A percentile compares a stretch with the other conserved stretches of the same genome.
Evolutionary conservation across 2,329 filamentous ascomycete species (phyloP).

Genomic region (Xylaria sp.): DNA sequence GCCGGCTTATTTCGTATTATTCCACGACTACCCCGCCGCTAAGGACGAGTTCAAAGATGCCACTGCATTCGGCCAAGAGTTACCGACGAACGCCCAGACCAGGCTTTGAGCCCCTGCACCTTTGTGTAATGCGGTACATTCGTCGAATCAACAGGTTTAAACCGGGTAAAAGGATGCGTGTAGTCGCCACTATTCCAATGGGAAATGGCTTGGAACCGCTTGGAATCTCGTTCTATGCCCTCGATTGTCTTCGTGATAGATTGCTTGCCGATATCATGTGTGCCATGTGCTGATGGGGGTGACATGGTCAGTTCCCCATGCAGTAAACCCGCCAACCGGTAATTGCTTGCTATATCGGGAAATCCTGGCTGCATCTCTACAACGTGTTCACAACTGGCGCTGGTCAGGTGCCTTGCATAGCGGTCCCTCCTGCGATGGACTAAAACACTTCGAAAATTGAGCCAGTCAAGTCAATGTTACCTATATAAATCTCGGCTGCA

Average conservation of each 20-base stretch:
- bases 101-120: background rate
- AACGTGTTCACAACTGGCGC: conserved; percentile 16
- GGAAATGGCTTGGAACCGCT: background rate
- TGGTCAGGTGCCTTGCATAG: background rate
- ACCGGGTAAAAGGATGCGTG: conserved; percentile 20
- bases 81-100: too few species aligned
- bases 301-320: too few species aligned
- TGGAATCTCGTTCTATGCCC: background rate
- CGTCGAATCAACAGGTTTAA: conserved; percentile 5
- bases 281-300: too few species aligned
- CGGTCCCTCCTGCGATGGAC: too few species aligned
- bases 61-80: background rate
- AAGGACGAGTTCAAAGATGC: background rate
- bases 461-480: too few species aligned
- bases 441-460: too few species aligned
- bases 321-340: background rate
- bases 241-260: background rate
- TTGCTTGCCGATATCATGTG: background rate
- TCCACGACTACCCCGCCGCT: background rate
- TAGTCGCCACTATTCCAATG: background rate
- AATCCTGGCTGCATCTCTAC: background rate
- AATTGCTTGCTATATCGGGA: conserved; percentile 2
- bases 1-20: too few species aligned
- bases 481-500: too few species aligned
- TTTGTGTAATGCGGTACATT: too few species aligned